Evolutionary conservation across 805 yeast genomes (phyloP), one percentile per base, ranked within the genome.

Genomic region (Cyberlindnera euphorbiae): DNA sequence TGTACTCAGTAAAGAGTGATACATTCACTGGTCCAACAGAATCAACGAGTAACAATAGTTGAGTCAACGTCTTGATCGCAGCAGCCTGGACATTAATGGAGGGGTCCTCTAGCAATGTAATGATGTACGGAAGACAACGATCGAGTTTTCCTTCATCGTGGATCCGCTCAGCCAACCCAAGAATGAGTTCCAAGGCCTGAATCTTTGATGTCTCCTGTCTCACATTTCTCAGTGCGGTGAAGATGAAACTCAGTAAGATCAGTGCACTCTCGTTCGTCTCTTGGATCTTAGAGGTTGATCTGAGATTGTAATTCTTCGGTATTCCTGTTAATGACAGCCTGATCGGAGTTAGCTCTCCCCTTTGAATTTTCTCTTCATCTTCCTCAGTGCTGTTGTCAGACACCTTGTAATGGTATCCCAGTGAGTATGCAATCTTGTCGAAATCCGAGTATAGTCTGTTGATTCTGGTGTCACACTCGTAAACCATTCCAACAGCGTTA

Each of bases 91-190:
- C 93, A 30, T 69, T 73, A 1, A 76, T 68, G 14, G 79, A 69
- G 1, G 69, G 62, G 42, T 86, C 95, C 34, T 83, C 87, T 11
- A 89, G 56, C 35, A 87, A 64, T n/a, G 76, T 63, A 16, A 85
- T 71, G 17, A 93, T 56, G 53, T 82, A 86, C 0, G 98, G 97
- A 17, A 93, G 58, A 22, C 87, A 77, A 30, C 97, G 62, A 56
- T 93, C 97, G 26, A 93, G 63, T 54, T 88, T 90, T 12, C 79
- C 79, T 38, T 84, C 95, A 54, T 93, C 97, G 17, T 75, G 73
- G 2, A 87, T 65, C 39, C 76, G 73, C 50, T 85, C 95, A 2
- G 90, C 75, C 14, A 90, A 66, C 0, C 86, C 83, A 8, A 85
- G 56, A 1, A 93, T 71, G 43, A 89, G 59, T 50, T 87, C 93